These are phyloP conservation scores for Atkinsonella hypoxylon DNA, from an alignment of 2,329 filamentous ascomycete species.

Conservation along the genomic window DNA sequence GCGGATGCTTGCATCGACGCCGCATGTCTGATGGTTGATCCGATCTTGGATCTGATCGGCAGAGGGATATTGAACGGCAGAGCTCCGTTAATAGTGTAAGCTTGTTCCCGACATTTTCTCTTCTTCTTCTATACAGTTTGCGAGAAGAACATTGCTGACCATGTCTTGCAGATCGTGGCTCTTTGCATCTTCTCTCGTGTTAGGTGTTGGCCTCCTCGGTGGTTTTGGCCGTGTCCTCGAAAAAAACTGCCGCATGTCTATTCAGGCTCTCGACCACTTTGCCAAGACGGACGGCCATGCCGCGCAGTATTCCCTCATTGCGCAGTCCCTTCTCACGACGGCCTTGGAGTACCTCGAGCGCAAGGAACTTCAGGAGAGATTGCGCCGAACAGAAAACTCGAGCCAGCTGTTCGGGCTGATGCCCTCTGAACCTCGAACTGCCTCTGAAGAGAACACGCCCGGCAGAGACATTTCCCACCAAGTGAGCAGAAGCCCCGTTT, in stretches of 20 bases:
- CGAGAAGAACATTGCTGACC: background rate
- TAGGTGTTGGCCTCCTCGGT: conserved; percentile 38
- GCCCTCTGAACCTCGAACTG: background rate
- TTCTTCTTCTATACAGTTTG: too few species aligned
- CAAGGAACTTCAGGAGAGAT: conserved; percentile 33
- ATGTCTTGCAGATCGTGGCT: conserved; percentile 33
- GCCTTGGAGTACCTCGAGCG: conserved; percentile 35
- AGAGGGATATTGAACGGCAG: conserved; percentile 29
- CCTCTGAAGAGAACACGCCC: background rate
- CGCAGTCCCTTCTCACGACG: conserved; percentile 34
- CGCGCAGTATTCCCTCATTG: conserved; percentile 40
- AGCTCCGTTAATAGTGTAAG: conserved; percentile 39
- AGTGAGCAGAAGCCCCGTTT: conserved; percentile 8
- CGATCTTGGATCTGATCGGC: conserved; percentile 32
- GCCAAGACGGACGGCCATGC: conserved; percentile 37
- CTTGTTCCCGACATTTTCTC: conserved; percentile 3
- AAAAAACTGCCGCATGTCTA: conserved; percentile 35
- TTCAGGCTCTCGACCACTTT: conserved; percentile 36
- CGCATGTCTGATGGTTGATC: conserved; percentile 40
- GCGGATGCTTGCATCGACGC: conserved; percentile 45
- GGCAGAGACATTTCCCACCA: conserved; percentile 8
- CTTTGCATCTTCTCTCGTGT: conserved; percentile 39
- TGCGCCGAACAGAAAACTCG: conserved; percentile 36
- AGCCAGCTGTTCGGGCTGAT: conserved; percentile 40
- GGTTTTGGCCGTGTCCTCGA: conserved; percentile 40